Conservation (phyloP, 352 stramenopile species). For the Pythium rhizo-oryzae region DNA sequence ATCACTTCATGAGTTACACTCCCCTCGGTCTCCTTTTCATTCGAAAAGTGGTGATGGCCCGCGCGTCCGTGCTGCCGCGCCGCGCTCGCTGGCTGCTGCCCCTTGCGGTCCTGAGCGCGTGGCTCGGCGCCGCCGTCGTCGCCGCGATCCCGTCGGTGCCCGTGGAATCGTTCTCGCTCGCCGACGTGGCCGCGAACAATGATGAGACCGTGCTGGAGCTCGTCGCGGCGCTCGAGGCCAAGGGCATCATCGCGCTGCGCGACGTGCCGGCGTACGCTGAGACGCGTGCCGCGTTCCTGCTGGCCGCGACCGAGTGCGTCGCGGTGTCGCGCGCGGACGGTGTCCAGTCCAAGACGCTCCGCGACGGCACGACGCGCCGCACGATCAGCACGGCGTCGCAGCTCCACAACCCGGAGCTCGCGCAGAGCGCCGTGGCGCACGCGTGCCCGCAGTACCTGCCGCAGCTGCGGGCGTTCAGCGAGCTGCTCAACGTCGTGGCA, state of each 20-base stretch:
- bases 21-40: too few relatives aligned
- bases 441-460: slow-evolving; percentile 23
- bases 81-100: background rate
- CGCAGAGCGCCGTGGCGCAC: background rate
- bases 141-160: slow-evolving; percentile 8
- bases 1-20: too few relatives aligned
- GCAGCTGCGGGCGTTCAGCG: slow-evolving; percentile 19
- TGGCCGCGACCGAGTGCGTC: slow-evolving; percentile 21
- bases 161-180: slow-evolving; percentile 7
- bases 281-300: slow-evolving; percentile 19
- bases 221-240: slow-evolving; percentile 21
- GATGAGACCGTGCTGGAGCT: slow-evolving; percentile 14
- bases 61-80: too few relatives aligned
- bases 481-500: slow-evolving; percentile 22
- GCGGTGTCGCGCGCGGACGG: background rate
- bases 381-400: slow-evolving; percentile 33
- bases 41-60: too few relatives aligned
- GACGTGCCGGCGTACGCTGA: slow-evolving; percentile 26
- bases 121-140: background rate
- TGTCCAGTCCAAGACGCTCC: slow-evolving; percentile 24
- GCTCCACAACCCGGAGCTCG: slow-evolving; percentile 16
- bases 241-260: slow-evolving; percentile 27
- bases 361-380: slow-evolving; percentile 28
- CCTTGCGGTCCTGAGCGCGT: background rate
- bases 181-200: slow-evolving; percentile 4